Evolutionary conservation across 148 eudicot species (phyloP), one percentile per base, ranked within the genome.

Genomic region (Talinum fruticosum): DNA sequence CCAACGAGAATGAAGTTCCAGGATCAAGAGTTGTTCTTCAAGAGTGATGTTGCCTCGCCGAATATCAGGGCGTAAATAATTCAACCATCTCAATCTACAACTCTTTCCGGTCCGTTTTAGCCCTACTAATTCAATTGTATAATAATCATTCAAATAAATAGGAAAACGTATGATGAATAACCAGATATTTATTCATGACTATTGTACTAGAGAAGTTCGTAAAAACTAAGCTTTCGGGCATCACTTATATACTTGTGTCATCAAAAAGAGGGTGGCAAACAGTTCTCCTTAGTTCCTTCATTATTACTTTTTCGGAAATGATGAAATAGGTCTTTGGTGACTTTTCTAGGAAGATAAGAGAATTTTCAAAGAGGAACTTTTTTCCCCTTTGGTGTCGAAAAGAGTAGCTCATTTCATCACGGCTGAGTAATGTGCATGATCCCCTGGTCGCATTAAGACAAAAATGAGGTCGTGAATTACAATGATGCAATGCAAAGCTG

Each of bases 1-100:
- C 97, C 96, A 96, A 37, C 94, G 97, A 75, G 97, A 90, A 88
- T 96, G 99, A 83, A 96, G 97, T 79, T 96, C 97, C 18, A 96
- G 89, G 80, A 96, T 96, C 75, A 96, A 72, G 65, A 96, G 97
- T 78, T 96, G 99, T 71, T 96, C 99, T 80, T 96, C 94, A 29
- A 89, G 97, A 28, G 97, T 93, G 45, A 96, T 96, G 69, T 96
- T 93, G 32, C 99, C 99, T 65, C 96, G 92, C 23, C 99, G 92
- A 67, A 95, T 97, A 71, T 96, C 99, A 0, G 99, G 99, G 12
- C 99, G 97, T 30, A 96, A 76, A 82, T 96, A 96, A 72, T 96
- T 96, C 28, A 96, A 71, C 99, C 99, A 96, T 76, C 99, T 85
- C 37, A 96, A 86, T 83, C 99, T 79, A 80, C 99, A 96, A 83